Evolutionary conservation across 768 basidiomycete species (phyloP), one percentile per base, ranked within the genome.

Genomic region (Pisolithus tinctorius): DNA sequence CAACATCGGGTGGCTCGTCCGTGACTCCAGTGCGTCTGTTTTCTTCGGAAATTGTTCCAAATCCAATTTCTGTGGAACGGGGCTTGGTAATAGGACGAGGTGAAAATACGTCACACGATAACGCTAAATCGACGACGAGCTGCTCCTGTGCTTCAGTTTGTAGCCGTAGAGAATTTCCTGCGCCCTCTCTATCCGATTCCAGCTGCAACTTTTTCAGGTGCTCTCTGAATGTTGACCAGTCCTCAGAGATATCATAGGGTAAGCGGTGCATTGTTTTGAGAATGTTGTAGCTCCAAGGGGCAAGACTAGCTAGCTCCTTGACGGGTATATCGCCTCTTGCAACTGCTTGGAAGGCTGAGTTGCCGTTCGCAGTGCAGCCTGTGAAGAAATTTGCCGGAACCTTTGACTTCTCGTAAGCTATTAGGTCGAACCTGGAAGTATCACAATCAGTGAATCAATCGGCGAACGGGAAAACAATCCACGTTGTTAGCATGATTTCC

Each of bases 401-500:
- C 11, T 49, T 38, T 1, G 79, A 78, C 54, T 80, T 78, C 10
- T 74, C 71, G 30, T 76, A 73, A 55, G 83, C 78, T 3, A 78
- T 71, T 25, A 86, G 63, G 60, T 92, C 88, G 53, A 76, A 81
- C 13, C 88, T 89, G 52, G 16, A 50, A 50, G 26, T 47, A 49
- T 10, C 37, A 23, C 23, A 44, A 52, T 44, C n/a, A 45, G 48
- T 20, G 8, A 4, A 40, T 31, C 38, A 42, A 23, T 26, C 45
- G 45, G 34, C 25, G 38, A 50, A 14, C 49, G 31, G 44, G 38
- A 37, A 14, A 38, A 38, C 47, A 13, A 58, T 70, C 56, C 56
- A 90, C 88, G 72, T 75, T 26, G 84, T 90, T 25, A 88, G 58
- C 55, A 84, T 69, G 47, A 80, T 70, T 37, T 83, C 81, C 1